Evolutionary conservation across 1,284 basidiomycete species (phyloP).

Genomic region (Ganoderma sp.): DNA sequence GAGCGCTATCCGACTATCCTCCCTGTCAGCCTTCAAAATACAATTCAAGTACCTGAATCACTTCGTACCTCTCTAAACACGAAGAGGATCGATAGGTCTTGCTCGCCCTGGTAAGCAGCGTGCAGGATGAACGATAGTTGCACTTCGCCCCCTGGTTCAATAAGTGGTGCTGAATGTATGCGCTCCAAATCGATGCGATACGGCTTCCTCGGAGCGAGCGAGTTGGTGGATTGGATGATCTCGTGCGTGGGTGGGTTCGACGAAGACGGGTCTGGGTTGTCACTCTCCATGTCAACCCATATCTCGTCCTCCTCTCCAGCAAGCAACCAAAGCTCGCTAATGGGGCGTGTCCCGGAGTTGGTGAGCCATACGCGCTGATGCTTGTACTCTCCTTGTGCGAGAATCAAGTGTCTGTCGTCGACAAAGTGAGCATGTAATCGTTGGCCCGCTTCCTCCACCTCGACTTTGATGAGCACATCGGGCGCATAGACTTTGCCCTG

Average conservation of each 20-base stretch:
- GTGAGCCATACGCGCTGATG: constrained; percentile 59
- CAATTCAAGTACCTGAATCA: neutral
- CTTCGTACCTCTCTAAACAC: constrained; percentile 70
- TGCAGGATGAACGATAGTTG: constrained; percentile 60
- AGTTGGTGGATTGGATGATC: constrained; percentile 58
- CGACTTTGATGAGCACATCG: constrained; percentile 59
- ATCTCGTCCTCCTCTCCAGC: constrained; percentile 63
- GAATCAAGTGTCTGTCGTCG: constrained; percentile 54
- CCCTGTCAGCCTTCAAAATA: constrained; percentile 5
- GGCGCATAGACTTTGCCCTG: constrained; percentile 69
- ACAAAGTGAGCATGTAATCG: constrained; percentile 62
- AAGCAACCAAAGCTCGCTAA: constrained; percentile 75
- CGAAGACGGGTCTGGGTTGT: constrained; percentile 23
- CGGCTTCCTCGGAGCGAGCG: constrained; percentile 55
- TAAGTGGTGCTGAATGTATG: constrained; percentile 42
- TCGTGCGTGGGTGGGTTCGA: constrained; percentile 37
- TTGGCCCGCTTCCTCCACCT: constrained; percentile 65
- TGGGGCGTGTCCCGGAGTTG: constrained; percentile 61
- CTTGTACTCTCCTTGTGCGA: constrained; percentile 69
- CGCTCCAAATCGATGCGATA: constrained; percentile 49
- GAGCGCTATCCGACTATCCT: constrained; percentile 49
- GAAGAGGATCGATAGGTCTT: constrained; percentile 65
- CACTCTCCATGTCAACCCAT: constrained; percentile 49
- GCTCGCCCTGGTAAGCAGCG: constrained; percentile 52
- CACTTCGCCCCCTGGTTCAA: constrained; percentile 55